These are phyloP conservation scores for Lobosporangium transversale DNA, from an alignment of 192 early-diverging fungal species.

Conservation along the genomic window DNA sequence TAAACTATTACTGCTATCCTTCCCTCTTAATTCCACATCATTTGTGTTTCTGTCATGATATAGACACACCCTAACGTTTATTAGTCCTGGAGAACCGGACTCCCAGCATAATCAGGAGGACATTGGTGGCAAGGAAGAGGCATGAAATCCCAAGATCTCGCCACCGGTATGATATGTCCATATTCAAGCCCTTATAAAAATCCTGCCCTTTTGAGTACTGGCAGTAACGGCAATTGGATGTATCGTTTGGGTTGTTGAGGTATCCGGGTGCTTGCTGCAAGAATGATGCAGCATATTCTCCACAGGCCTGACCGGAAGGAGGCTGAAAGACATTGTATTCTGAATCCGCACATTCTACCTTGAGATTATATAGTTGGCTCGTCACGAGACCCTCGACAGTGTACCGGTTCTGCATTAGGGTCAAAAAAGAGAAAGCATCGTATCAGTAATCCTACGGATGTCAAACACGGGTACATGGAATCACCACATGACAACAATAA, in stretches of 20 bases:
- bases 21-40: too few species aligned
- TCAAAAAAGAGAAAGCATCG: background rate
- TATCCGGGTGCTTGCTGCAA: constrained; percentile 63
- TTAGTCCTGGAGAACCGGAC: constrained; percentile 40
- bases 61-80: constrained; percentile 45
- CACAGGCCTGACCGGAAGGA: constrained; percentile 66
- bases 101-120: constrained; percentile 47
- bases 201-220: constrained; percentile 65
- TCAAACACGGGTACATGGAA: too few species aligned
- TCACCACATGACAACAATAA: too few species aligned
- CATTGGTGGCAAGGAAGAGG: constrained; percentile 65
- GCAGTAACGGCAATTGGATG: constrained; percentile 71
- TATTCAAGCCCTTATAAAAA: constrained; percentile 64
- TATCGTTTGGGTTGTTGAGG: constrained; percentile 60
- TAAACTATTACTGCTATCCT: too few species aligned
- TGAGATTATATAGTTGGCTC: constrained; percentile 64
- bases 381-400: constrained; percentile 69
- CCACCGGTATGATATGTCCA: constrained; percentile 63
- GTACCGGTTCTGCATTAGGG: constrained; percentile 57
- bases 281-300: constrained; percentile 64
- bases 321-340: constrained; percentile 67
- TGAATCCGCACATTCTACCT: constrained; percentile 53
- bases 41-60: too few species aligned
- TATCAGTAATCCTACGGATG: background rate
- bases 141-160: constrained; percentile 74